Conservation (phyloP, 2,329 filamentous ascomycete species). For the Paraphoma sp. region DNA sequence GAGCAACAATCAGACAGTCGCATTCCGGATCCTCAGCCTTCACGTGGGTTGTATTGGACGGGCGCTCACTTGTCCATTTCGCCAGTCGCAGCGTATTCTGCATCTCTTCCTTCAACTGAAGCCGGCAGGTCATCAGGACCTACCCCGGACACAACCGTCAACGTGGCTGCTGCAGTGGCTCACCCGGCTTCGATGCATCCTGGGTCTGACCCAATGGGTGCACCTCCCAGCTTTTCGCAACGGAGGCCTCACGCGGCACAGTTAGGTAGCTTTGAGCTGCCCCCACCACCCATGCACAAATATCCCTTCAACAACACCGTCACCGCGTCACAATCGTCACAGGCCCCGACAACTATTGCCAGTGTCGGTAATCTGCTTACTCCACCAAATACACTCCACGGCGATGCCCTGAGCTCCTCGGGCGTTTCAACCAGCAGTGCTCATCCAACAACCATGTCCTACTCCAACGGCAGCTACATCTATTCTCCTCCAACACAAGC, state of each 20-base stretch:
- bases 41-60: constrained; percentile 58
- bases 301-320: constrained; percentile 53
- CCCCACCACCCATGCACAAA: constrained; percentile 65
- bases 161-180: constrained; percentile 68
- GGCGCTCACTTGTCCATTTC: constrained; percentile 47
- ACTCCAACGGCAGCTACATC: constrained; percentile 69
- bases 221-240: constrained; percentile 71
- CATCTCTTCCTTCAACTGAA: constrained; percentile 50
- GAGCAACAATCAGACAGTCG: constrained; percentile 39
- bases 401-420: constrained; percentile 68
- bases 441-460: constrained; percentile 62
- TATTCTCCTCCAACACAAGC: constrained; percentile 64
- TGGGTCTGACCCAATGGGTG: constrained; percentile 66
- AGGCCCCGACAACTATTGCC: constrained; percentile 54
- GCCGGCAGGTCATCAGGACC: constrained; percentile 52
- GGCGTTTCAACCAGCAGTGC: constrained; percentile 67
- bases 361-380: constrained; percentile 69
- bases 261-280: constrained; percentile 72
- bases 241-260: constrained; percentile 73
- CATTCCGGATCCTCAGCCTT: constrained; percentile 56
- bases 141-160: constrained; percentile 57
- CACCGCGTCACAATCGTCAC: constrained; percentile 53
- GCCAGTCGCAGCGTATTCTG: constrained; percentile 44
- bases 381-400: constrained; percentile 64
- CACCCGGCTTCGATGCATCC: constrained; percentile 68